phyloP scores from a whole-genome alignment of 441 rosid species.

The Erysimum pusillum region DNA sequence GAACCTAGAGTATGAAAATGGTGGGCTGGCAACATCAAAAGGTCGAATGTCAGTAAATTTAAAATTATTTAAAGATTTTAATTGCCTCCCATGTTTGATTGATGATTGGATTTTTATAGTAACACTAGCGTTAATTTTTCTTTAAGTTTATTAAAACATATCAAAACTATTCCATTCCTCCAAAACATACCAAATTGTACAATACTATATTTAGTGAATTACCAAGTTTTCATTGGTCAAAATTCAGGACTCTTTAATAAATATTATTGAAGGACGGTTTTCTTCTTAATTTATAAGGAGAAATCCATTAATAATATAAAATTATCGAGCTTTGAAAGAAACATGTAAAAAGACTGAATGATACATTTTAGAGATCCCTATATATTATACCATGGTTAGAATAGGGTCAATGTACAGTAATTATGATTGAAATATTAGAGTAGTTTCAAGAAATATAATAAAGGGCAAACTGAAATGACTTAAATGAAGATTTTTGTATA shows the following conservation, averaged over 20 bases:
- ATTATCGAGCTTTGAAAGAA: constrained; percentile 1
- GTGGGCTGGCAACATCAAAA: not conserved
- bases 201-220: not conserved
- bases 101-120: not conserved
- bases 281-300: not conserved
- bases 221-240: constrained; percentile 23
- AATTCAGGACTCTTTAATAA: not conserved
- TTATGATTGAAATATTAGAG: not conserved
- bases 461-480: not conserved
- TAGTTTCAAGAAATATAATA: not conserved
- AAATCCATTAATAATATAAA: not conserved
- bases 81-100: not conserved
- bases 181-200: too few relatives aligned
- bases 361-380: not conserved
- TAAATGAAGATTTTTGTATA: constrained; percentile 4
- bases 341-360: not conserved
- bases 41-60: not conserved
- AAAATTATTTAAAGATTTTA: not conserved
- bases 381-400: not conserved
- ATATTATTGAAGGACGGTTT: not conserved
- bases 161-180: too few relatives aligned
- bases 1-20: not conserved
- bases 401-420: constrained; percentile 4
- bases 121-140: not conserved
- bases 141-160: not conserved